Evolutionary conservation across 2,329 filamentous ascomycete species (phyloP).

Genomic region (Sporothrix schenckii): DNA sequence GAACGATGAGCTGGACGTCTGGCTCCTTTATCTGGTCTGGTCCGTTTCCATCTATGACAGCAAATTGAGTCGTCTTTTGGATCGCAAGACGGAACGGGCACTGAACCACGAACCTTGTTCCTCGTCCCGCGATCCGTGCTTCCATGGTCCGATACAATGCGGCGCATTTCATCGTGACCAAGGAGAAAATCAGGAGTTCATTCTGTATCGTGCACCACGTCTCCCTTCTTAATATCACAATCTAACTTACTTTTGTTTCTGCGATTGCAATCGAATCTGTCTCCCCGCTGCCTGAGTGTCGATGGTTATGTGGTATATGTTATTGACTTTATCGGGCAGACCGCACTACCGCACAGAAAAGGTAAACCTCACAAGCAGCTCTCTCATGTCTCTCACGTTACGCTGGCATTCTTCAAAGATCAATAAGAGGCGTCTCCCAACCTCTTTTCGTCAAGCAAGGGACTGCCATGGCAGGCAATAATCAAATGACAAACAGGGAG

Average conservation of each 20-base stretch:
- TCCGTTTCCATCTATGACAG: neutral
- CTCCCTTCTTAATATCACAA: constrained; percentile 2
- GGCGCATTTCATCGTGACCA: constrained; percentile 13
- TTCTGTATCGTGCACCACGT: neutral
- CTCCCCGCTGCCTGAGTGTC: constrained; percentile 10
- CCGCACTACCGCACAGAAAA: neutral
- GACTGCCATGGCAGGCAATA: neutral
- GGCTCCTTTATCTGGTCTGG: neutral
- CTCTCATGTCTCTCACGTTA: neutral
- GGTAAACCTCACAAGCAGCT: neutral
- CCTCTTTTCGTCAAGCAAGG: constrained; percentile 16
- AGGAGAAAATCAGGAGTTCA: neutral
- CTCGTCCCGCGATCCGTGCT: constrained; percentile 9
- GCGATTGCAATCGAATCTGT: neutral
- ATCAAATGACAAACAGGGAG: neutral
- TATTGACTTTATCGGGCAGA: neutral
- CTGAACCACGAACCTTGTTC: neutral
- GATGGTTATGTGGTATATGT: neutral
- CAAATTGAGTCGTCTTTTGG: neutral
- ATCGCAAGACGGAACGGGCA: neutral
- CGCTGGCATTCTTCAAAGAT: neutral
- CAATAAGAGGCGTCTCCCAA: neutral
- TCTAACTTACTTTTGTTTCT: neutral
- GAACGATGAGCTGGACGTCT: constrained; percentile 33
- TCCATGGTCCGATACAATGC: constrained; percentile 6